Base-by-base conservation (phyloP, 495 filamentous ascomycete species). In the Bombardia bombarda region DNA sequence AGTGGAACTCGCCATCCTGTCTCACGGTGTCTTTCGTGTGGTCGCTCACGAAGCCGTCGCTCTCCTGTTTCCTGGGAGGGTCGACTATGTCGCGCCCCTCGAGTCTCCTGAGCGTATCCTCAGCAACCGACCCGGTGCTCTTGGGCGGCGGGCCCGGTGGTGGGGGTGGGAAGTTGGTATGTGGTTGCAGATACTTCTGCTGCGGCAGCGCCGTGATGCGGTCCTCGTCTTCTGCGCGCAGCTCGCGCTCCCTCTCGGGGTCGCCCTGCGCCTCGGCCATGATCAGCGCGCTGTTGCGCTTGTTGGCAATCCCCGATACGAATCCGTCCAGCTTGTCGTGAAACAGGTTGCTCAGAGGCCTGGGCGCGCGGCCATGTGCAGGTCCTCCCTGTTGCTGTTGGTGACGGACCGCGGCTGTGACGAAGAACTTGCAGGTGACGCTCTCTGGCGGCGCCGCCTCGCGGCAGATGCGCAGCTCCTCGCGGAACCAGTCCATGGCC, bases 401-500 rank as follows among this genome's bases (percentile, higher is more conserved):
- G 43, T 75, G 73, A 32, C 79, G 75, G 54, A 80, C 84, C 22
- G 79, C 73, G 14, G 75, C 72, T 0, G 90, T 97, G 40, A 96
- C 83, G 66, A 84, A 97, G 70, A 96, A 95, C 61, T 94, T 87
- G 68, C 88, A 95, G 21, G 83, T 82, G 7, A 97, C 84, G 20
- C 81, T 78, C 62, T 89, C 84, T 34, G 86, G 77, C 20, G 88
- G 86, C 40, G 90, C 85, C 50, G 76, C 79, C 57, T 95, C 83
- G 47, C 87, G 73, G 66, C 90, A 92, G 52, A 95, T 88, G 36
- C 87, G 74, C 32, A 96, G 72, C 59, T 95, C 92, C 66, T 96
- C 90, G 57, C 86, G 85, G 74, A 97, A 97, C 90, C 90, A 97
- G 59, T 94, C 88, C 77, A 97, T 89, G 7, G 86, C 87, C 63